Evolutionary conservation across 2,329 filamentous ascomycete genomes (phyloP).

Genomic region (Hypoxylon sp.): DNA sequence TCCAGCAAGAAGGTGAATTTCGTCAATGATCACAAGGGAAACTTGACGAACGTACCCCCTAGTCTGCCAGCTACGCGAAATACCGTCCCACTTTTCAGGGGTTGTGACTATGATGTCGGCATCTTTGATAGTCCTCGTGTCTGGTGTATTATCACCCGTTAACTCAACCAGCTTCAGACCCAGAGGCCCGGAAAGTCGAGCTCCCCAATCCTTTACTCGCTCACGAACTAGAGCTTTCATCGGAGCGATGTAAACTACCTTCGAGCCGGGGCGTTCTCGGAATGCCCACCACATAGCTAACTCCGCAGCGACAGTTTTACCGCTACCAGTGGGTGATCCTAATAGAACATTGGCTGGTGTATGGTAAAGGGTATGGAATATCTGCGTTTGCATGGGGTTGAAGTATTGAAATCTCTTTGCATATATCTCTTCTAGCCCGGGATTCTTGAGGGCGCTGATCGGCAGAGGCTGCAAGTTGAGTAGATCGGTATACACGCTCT

Average conservation of each 20-base stretch:
- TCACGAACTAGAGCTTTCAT: slow-evolving; percentile 99
- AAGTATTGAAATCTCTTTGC: slow-evolving; percentile 92
- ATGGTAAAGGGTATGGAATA: slow-evolving; percentile 97
- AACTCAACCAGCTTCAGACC: slow-evolving; percentile 93
- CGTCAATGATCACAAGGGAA: slow-evolving; percentile 96
- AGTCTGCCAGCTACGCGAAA: slow-evolving; percentile 98
- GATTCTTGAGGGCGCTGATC: slow-evolving; percentile 88
- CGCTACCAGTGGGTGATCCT: slow-evolving; percentile 95
- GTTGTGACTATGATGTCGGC: slow-evolving; percentile 99
- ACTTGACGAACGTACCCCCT: slow-evolving; percentile 96
- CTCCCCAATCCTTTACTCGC: slow-evolving; percentile 94
- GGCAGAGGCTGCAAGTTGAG: slow-evolving; percentile 92
- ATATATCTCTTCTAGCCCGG: slow-evolving; percentile 89
- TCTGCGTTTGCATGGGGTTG: slow-evolving; percentile 99
- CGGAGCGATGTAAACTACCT: slow-evolving; percentile 98
- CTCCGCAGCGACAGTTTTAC: slow-evolving; percentile 96
- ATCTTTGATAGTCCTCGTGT: slow-evolving; percentile 93
- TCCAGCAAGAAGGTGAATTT: slow-evolving; percentile 96
- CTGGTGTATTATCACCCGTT: slow-evolving; percentile 97
- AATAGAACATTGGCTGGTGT: slow-evolving; percentile 92
- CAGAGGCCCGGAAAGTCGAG: slow-evolving; percentile 83
- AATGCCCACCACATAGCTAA: slow-evolving; percentile 99
- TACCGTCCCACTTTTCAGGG: slow-evolving; percentile 99
- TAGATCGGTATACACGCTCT: slow-evolving; percentile 96
- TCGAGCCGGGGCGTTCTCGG: slow-evolving; percentile 91